phyloP scores from a whole-genome alignment of 2,329 filamentous ascomycete species.

The Cladosporium sp. region DNA sequence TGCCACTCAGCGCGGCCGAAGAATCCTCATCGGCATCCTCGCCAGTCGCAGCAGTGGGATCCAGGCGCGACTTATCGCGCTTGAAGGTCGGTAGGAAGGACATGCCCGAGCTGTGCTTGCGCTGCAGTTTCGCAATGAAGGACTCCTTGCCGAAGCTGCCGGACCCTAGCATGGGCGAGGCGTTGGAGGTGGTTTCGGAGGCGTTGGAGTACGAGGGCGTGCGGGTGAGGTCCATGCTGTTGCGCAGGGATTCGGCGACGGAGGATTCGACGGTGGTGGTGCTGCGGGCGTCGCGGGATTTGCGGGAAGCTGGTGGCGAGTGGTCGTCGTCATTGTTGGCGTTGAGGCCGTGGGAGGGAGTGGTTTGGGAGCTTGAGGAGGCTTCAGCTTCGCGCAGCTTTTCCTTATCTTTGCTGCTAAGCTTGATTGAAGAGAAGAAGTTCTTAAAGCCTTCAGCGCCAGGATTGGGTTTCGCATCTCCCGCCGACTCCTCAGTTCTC shows the following conservation, averaged over 20 bases:
- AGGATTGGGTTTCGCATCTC: conserved; percentile 70
- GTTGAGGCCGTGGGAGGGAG: conserved; percentile 15
- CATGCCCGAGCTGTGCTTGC: conserved; percentile 44
- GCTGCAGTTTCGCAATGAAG: conserved; percentile 48
- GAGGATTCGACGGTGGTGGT: conserved; percentile 32
- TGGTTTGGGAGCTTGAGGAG: conserved; percentile 14
- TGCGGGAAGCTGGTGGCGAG: conserved; percentile 35
- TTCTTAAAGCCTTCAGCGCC: conserved; percentile 83
- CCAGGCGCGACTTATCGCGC: conserved; percentile 33
- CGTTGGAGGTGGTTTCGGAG: conserved; percentile 34
- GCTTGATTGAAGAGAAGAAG: conserved; percentile 49
- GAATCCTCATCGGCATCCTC: conserved; percentile 21
- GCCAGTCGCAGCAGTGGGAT: conserved; percentile 19
- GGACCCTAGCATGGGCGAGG: conserved; percentile 30
- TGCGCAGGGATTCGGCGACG: conserved; percentile 24
- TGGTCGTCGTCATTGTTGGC: conserved; percentile 30
- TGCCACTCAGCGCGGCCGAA: conserved; percentile 27
- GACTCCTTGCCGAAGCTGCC: conserved; percentile 38
- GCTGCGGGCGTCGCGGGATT: conserved; percentile 43
- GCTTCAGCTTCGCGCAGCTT: conserved; percentile 22
- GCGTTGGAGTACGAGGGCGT: conserved; percentile 35
- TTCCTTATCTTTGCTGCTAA: conserved; percentile 36
- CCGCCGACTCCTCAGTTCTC: conserved; percentile 38
- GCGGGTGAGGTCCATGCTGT: conserved; percentile 25
- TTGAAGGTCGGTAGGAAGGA: conserved; percentile 38